These are phyloP conservation scores for Sugiyamaella sp. DNA, from an alignment of 1,139 yeast genomes.

Conservation along the genomic window DNA sequence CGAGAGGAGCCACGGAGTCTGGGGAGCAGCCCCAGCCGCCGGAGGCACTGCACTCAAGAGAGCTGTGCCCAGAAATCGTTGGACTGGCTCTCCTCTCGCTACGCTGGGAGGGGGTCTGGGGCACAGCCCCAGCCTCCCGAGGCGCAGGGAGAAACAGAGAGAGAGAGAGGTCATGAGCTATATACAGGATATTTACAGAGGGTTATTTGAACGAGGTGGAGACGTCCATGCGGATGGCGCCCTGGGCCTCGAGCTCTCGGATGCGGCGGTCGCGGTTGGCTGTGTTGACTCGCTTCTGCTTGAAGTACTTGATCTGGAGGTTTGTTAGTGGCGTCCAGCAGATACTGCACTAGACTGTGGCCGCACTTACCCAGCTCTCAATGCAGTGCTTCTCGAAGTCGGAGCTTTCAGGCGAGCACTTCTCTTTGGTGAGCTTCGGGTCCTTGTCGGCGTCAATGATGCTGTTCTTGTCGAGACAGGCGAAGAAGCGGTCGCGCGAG, in stretches of 20 bases:
- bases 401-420: slow-evolving; percentile 52
- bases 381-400: slow-evolving; percentile 59
- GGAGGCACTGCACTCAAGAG: no score
- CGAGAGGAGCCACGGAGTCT: slow-evolving; percentile 1
- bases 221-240: slow-evolving; percentile 44
- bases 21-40: slow-evolving; percentile 4
- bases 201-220: slow-evolving; percentile 30
- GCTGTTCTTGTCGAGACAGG: slow-evolving; percentile 57
- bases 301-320: slow-evolving; percentile 55
- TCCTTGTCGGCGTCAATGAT: slow-evolving; percentile 50
- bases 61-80: no score
- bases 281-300: slow-evolving; percentile 65
- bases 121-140: slow-evolving; percentile 3
- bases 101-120: slow-evolving; percentile 5
- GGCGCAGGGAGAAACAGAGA: background rate
- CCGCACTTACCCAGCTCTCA: slow-evolving; percentile 58
- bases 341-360: background rate
- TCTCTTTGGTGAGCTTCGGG: slow-evolving; percentile 35
- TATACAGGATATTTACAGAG: slow-evolving; percentile 12
- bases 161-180: slow-evolving; percentile 5
- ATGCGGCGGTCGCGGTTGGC: slow-evolving; percentile 55
- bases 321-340: slow-evolving; percentile 5
- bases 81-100: no score
- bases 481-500: slow-evolving; percentile 60
- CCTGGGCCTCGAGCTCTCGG: slow-evolving; percentile 56